phyloP scores from a whole-genome alignment of 352 stramenopile species.

The Chrysophaeum taylorii region DNA sequence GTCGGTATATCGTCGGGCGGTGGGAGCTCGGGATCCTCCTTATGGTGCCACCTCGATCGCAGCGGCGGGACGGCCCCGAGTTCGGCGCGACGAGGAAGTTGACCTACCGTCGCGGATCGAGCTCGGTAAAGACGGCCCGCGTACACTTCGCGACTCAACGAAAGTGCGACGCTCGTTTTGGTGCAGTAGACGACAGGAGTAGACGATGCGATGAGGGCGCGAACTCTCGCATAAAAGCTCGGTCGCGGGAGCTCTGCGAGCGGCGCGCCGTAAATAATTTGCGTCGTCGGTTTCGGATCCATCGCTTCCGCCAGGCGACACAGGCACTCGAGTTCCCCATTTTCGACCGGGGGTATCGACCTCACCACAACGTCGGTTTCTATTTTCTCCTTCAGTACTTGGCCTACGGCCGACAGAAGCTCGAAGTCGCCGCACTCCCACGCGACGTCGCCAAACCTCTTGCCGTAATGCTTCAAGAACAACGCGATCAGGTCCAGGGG shows the following conservation, averaged over 20 bases:
- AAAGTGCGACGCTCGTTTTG: too few species aligned
- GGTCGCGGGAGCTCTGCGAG: too few species aligned
- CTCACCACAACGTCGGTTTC: not conserved
- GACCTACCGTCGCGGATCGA: not conserved
- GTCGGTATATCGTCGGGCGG: not conserved
- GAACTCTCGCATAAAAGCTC: too few species aligned
- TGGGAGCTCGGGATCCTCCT: not conserved
- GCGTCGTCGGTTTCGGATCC: not conserved
- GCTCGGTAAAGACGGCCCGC: too few species aligned
- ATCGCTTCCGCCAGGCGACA: too few species aligned
- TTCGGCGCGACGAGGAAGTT: not conserved
- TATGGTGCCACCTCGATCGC: not conserved
- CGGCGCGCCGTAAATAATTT: not conserved
- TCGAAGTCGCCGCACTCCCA: not conserved
- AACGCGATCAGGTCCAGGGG: not conserved
- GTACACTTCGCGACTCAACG: too few species aligned
- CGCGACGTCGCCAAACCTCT: not conserved
- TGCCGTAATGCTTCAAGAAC: slow-evolving; percentile 2
- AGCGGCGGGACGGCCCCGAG: not conserved
- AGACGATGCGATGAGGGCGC: too few species aligned
- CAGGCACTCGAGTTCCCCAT: too few species aligned
- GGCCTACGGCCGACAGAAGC: not conserved
- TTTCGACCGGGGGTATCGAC: not conserved
- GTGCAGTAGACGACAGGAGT: too few species aligned
- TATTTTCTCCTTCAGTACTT: not conserved